Conservation (phyloP, 139 green algal genomes). For the Tetraselmis striata region DNA sequence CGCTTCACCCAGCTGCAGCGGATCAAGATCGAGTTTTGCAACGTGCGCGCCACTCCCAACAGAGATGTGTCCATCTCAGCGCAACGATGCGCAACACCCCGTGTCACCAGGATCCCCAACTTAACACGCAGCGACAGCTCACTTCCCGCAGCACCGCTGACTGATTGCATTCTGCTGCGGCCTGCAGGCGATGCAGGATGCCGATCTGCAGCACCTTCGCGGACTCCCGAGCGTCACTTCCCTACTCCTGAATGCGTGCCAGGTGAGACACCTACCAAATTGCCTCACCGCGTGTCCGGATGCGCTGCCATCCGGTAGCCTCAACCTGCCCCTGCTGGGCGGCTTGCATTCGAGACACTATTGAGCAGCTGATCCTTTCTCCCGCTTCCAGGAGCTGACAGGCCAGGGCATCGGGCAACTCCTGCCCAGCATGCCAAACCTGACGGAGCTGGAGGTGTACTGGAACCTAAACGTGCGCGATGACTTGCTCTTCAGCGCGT, state of each 20-base stretch:
- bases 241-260: neutral
- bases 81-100: too few relatives aligned
- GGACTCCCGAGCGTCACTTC: neutral
- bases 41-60: neutral
- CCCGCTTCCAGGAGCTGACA: constrained; percentile 4
- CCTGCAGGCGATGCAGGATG: neutral
- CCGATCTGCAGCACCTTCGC: neutral
- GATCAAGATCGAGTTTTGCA: neutral
- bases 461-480: constrained; percentile 15
- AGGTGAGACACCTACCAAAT: too few relatives aligned
- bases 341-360: too few relatives aligned
- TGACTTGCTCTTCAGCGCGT: neutral
- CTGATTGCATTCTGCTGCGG: too few relatives aligned
- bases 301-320: too few relatives aligned
- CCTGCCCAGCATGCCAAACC: neutral
- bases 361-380: too few relatives aligned
- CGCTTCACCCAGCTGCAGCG: neutral
- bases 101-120: too few relatives aligned
- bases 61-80: too few relatives aligned
- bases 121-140: too few relatives aligned
- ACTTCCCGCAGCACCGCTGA: too few relatives aligned
- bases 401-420: constrained; percentile 7
- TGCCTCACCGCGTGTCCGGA: too few relatives aligned
- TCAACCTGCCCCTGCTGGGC: too few relatives aligned
- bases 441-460: constrained; percentile 17